Conservation (phyloP, 192 early-diverging fungal species). For the Entomortierella beljakovae region DNA sequence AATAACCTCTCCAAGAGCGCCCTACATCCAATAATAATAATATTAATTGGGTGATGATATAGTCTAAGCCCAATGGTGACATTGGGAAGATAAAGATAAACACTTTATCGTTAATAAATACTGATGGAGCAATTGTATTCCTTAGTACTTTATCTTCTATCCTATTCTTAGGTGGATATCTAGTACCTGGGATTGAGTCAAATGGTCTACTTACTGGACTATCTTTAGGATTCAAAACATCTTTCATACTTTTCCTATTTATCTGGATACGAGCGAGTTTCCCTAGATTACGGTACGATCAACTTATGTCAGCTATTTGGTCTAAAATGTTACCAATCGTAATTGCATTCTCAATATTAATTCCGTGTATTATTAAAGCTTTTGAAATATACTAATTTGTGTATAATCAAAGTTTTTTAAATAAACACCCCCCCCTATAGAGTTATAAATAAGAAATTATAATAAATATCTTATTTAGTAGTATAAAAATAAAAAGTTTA, state of each 20-base stretch:
- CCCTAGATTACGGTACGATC: constrained; percentile 58
- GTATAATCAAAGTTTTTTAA: constrained; percentile 13
- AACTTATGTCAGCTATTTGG: constrained; percentile 58
- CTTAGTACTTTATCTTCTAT: constrained; percentile 62
- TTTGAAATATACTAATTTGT: constrained; percentile 33
- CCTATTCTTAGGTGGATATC: constrained; percentile 62
- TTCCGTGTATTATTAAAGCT: constrained; percentile 54
- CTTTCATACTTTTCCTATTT: constrained; percentile 58
- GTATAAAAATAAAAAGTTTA: neutral
- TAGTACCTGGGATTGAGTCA: constrained; percentile 37
- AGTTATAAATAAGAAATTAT: too few relatives aligned
- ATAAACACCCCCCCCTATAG: constrained; percentile 9
- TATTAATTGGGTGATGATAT: constrained; percentile 13
- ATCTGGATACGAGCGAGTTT: constrained; percentile 63
- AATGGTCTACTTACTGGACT: constrained; percentile 36
- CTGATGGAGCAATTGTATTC: constrained; percentile 51
- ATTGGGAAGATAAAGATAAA: constrained; percentile 12
- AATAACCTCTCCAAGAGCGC: constrained; percentile 13
- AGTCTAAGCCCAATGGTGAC: constrained; percentile 26
- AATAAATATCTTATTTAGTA: neutral
- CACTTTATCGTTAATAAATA: constrained; percentile 17
- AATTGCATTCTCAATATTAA: constrained; percentile 62
- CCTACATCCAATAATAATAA: constrained; percentile 12
- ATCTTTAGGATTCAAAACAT: constrained; percentile 48
- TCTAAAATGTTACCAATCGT: constrained; percentile 58